phyloP scores from a whole-genome alignment of 352 stramenopile species.

The Phytopythium sindhum region DNA sequence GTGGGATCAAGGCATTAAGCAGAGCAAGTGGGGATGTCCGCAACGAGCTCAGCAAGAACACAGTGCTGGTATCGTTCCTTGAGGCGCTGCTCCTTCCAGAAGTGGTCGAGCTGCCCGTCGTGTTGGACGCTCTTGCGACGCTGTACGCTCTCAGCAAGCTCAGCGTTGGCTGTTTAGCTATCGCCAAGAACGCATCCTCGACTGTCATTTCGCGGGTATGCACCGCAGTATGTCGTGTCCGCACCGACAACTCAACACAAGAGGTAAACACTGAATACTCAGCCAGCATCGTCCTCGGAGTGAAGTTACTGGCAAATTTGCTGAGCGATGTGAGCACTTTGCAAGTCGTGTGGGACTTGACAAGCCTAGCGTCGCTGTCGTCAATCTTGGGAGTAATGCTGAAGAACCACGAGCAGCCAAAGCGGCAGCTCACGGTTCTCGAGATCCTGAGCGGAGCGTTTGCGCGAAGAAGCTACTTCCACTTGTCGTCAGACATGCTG shows the following conservation, averaged over 20 bases:
- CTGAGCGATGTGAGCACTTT: conserved; percentile 25
- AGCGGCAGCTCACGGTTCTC: conserved; percentile 41
- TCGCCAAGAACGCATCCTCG: neutral
- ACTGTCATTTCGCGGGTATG: neutral
- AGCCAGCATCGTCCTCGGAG: conserved; percentile 10
- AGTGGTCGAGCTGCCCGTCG: conserved; percentile 4
- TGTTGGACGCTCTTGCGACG: conserved; percentile 22
- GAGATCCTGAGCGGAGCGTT: conserved; percentile 40
- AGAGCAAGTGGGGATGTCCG: conserved; percentile 30
- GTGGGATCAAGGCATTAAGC: conserved; percentile 35
- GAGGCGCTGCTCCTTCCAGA: conserved; percentile 19
- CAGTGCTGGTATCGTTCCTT: conserved; percentile 26
- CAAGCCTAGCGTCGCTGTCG: conserved; percentile 20
- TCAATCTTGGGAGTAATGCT: conserved; percentile 26
- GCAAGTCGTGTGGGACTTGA: conserved; percentile 16
- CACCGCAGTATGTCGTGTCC: neutral
- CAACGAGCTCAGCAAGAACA: conserved; percentile 18
- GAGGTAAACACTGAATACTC: neutral
- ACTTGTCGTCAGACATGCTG: conserved; percentile 47
- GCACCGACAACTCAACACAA: neutral
- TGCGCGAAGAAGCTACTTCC: conserved; percentile 32
- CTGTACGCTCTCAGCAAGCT: conserved; percentile 14
- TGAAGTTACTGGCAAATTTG: conserved; percentile 53
- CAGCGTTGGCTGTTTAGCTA: conserved; percentile 7
- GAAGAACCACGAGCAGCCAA: conserved; percentile 35